Percentiles rank a stretch among this genome's conserved stretches.
phyloP scores from a whole-genome alignment of 306 rosid genomes.

The Cucumis hystrix region DNA sequence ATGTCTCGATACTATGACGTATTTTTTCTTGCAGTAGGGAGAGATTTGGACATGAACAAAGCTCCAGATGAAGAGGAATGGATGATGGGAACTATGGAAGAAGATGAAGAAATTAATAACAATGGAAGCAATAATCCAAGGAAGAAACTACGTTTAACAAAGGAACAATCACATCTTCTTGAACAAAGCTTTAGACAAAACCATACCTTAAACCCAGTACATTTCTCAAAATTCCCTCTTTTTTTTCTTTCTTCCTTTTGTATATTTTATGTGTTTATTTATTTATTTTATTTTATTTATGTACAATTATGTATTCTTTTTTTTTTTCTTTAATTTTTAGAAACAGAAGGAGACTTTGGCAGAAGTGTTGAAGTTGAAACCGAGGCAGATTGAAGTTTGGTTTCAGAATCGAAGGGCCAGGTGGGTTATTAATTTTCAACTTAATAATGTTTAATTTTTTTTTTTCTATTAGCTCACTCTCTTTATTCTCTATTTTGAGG shows the following conservation, averaged over 20 bases:
- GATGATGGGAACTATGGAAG: constrained; percentile 42
- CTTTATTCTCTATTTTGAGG: too few species aligned
- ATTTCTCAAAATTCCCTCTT: neutral
- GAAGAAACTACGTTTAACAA: constrained; percentile 85
- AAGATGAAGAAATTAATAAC: constrained; percentile 52
- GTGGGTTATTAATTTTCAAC: constrained; percentile 15
- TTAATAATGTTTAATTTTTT: neutral
- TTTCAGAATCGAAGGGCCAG: constrained; percentile 99
- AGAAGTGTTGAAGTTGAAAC: constrained; percentile 49
- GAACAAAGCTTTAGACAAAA: constrained; percentile 76
- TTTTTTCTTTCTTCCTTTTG: neutral
- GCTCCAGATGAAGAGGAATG: constrained; percentile 49
- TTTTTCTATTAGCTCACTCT: neutral
- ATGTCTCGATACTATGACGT: too few species aligned
- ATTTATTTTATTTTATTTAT: too few species aligned
- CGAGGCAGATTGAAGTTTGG: constrained; percentile 98
- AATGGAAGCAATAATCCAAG: constrained; percentile 53
- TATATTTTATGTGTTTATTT: too few species aligned
- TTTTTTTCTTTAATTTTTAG: constrained; percentile 18
- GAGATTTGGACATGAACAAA: constrained; percentile 71
- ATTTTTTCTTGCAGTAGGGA: constrained; percentile 30
- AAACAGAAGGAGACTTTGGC: constrained; percentile 79
- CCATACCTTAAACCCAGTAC: constrained; percentile 80
- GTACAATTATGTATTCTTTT: too few species aligned
- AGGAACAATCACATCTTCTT: constrained; percentile 82